phyloP scores from a whole-genome alignment of 768 basidiomycete species.

The Porphyrellus cyaneotinctus region DNA sequence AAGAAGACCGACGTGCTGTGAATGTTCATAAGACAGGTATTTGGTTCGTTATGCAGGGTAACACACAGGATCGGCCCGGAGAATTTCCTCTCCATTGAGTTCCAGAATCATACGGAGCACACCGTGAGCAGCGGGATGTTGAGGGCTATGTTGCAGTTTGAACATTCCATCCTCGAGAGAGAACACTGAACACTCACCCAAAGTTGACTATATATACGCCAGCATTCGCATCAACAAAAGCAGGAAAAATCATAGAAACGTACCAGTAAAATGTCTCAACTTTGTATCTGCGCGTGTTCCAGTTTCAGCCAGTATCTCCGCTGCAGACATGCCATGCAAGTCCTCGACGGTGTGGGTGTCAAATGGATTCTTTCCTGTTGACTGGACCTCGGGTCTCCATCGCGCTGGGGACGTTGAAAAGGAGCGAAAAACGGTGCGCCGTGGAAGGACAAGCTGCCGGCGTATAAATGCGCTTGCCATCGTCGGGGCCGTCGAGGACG shows the following conservation, averaged over 20 bases:
- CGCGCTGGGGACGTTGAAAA: constrained; percentile 25
- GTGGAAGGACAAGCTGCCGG: constrained; percentile 45
- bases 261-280: constrained; percentile 93
- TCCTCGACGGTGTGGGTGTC: constrained; percentile 80
- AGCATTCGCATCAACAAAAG: constrained; percentile 8
- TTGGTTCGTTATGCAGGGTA: neutral
- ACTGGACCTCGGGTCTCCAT: constrained; percentile 21
- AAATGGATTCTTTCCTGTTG: constrained; percentile 42
- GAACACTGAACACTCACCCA: constrained; percentile 48
- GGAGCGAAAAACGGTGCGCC: constrained; percentile 22
- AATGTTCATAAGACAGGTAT: constrained; percentile 7
- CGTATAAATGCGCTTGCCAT: constrained; percentile 70
- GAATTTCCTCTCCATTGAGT: constrained; percentile 93
- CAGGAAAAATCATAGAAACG: constrained; percentile 20
- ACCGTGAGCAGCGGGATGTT: constrained; percentile 98
- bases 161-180: neutral
- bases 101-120: constrained; percentile 97
- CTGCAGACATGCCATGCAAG: constrained; percentile 72
- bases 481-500: constrained; percentile 30
- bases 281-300: constrained; percentile 67
- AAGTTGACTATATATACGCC: constrained; percentile 70
- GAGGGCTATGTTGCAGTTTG: constrained; percentile 43
- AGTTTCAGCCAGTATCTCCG: constrained; percentile 77
- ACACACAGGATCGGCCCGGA: constrained; percentile 77
- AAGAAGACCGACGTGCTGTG: constrained; percentile 87